Conservation (phyloP, 2,329 filamentous ascomycete genomes). For the Sporothrix phasma region DNA sequence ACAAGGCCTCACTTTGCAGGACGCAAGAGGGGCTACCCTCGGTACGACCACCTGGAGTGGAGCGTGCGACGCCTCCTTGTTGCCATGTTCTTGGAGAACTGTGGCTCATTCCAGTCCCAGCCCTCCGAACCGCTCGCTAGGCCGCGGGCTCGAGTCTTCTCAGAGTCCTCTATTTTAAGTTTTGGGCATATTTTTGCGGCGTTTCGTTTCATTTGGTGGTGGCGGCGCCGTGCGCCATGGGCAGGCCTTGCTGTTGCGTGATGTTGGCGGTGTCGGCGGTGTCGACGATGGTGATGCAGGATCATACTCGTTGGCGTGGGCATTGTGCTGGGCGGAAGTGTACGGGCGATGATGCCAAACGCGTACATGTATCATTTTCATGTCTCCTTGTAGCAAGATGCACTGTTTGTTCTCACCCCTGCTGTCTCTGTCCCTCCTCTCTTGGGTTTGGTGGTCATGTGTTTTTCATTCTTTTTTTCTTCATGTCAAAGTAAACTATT, state of each 20-base stretch:
- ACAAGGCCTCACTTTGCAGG: background rate
- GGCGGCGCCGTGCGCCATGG: too few species aligned
- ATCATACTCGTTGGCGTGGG: background rate
- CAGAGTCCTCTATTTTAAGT: background rate
- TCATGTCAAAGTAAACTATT: too few species aligned
- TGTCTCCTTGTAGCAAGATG: background rate
- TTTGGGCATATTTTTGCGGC: conserved; percentile 2
- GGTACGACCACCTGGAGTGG: background rate
- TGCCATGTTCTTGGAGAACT: background rate
- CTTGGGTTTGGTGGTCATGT: background rate
- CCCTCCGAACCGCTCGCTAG: too few species aligned
- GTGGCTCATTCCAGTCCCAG: background rate
- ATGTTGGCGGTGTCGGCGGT: too few species aligned
- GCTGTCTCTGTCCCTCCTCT: background rate
- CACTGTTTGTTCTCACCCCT: background rate
- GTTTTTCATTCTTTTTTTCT: background rate
- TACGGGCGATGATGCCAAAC: background rate
- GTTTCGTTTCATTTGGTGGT: conserved; percentile 1
- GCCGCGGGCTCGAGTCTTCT: too few species aligned
- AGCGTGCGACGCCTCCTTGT: background rate
- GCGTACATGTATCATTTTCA: background rate
- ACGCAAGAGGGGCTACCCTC: background rate
- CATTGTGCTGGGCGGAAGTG: background rate
- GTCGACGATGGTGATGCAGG: background rate
- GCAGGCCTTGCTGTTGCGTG: too few species aligned